Conservation (phyloP, 2,329 filamentous ascomycete genomes). For the Lachnellula occidentalis region DNA sequence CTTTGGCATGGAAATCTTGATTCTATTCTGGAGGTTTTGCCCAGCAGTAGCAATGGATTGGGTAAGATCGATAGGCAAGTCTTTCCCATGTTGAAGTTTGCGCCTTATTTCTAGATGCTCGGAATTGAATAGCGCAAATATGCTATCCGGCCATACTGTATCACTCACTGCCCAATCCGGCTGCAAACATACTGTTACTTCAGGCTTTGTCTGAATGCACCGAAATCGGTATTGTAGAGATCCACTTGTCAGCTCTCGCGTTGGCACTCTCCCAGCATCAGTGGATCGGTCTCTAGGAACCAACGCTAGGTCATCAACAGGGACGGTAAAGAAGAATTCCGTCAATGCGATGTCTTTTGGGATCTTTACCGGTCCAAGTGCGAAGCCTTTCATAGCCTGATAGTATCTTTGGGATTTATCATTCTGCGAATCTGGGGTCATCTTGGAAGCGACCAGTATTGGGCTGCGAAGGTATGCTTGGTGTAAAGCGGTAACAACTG, state of each 20-base stretch:
- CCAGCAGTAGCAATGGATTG: conserved; percentile 30
- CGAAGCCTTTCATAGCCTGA: conserved; percentile 50
- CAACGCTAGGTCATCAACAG: conserved; percentile 12
- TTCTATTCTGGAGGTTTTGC: conserved; percentile 8
- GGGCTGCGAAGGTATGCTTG: conserved; percentile 53
- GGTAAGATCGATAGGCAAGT: conserved; percentile 72
- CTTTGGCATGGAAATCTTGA: conserved; percentile 21
- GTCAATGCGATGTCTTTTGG: conserved; percentile 26
- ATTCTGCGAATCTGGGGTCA: conserved; percentile 20
- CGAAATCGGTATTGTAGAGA: conserved; percentile 63
- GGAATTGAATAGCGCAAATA: conserved; percentile 65
- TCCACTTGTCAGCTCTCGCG: conserved; percentile 40
- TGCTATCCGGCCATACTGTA: conserved; percentile 63
- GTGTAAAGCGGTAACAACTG: conserved; percentile 47
- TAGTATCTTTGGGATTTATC: conserved; percentile 37
- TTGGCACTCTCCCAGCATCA: conserved; percentile 22
- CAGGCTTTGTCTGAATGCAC: conserved; percentile 43
- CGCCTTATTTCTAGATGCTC: conserved; percentile 52
- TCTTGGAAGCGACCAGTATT: conserved; percentile 29
- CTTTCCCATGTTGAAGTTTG: conserved; percentile 68
- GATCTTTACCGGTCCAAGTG: conserved; percentile 39
- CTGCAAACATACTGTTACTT: conserved; percentile 30
- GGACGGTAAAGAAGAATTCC: conserved; percentile 33
- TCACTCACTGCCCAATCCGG: conserved; percentile 57
- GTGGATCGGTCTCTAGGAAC: conserved; percentile 22